phyloP scores from a whole-genome alignment of 208 protist species.

The Leishmania amazonensis region DNA sequence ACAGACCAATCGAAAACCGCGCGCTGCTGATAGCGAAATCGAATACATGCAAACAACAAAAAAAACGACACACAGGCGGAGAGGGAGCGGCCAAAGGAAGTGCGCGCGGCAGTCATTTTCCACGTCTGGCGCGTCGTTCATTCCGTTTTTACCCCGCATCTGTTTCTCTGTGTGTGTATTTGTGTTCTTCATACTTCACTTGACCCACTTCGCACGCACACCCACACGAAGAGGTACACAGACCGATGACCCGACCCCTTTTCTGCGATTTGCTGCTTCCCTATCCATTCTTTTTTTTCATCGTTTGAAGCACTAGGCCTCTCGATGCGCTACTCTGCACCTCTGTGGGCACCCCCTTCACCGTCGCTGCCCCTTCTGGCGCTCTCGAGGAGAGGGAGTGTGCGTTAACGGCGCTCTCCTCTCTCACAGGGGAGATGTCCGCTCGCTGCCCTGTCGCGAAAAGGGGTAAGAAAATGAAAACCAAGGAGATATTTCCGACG shows the following conservation, averaged over 20 bases:
- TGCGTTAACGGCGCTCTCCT: neutral
- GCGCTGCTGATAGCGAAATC: too few species aligned
- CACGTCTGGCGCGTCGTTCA: neutral
- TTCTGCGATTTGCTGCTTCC: neutral
- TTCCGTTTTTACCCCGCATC: neutral
- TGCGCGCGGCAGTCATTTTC: too few species aligned
- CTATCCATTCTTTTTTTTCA: neutral
- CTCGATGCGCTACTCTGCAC: too few species aligned
- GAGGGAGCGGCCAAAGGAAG: too few species aligned
- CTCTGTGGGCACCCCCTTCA: neutral
- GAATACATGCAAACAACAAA: neutral
- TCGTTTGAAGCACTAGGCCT: too few species aligned
- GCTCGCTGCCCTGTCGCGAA: neutral
- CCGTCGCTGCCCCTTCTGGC: neutral
- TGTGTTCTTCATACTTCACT: neutral
- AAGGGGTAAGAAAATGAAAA: too few species aligned
- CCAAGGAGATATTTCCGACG: too few species aligned
- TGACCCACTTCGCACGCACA: neutral
- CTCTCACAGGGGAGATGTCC: neutral
- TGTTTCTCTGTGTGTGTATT: neutral
- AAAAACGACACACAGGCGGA: neutral
- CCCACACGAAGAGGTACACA: neutral
- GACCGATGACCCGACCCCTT: neutral
- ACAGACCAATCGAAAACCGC: too few species aligned
- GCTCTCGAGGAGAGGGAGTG: neutral